Percentiles rank a stretch among this genome's conserved stretches.
Evolutionary conservation across 345 rosid species (phyloP).

Genomic region (Citrus sp.): DNA sequence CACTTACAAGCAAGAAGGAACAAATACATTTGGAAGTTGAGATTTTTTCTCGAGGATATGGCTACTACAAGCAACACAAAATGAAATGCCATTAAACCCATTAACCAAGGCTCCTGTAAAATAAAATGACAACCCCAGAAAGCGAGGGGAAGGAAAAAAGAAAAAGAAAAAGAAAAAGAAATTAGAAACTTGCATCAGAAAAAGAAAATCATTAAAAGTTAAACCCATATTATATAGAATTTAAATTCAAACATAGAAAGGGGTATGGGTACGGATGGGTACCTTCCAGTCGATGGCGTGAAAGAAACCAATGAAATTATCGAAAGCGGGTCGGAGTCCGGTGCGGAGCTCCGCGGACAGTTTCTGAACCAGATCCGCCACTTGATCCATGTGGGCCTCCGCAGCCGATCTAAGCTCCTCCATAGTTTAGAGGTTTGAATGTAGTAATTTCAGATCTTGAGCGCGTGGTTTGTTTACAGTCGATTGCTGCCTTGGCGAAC

Average conservation of each 20-base stretch:
- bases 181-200: neutral
- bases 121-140: neutral
- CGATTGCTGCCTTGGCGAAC: no score
- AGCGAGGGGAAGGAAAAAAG: neutral
- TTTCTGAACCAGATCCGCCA: slow-evolving; percentile 84
- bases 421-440: slow-evolving; percentile 27
- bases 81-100: slow-evolving; percentile 64
- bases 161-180: neutral
- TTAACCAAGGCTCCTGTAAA: slow-evolving; percentile 81
- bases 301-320: slow-evolving; percentile 73
- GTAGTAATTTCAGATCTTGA: neutral
- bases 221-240: neutral
- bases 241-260: neutral
- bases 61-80: slow-evolving; percentile 45
- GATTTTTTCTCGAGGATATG: slow-evolving; percentile 55
- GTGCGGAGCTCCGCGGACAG: slow-evolving; percentile 77
- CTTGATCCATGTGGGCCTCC: slow-evolving; percentile 72
- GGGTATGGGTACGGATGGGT: neutral
- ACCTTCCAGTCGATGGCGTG: slow-evolving; percentile 97
- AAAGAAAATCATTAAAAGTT: neutral
- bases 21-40: slow-evolving; percentile 80
- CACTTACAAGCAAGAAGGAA: slow-evolving; percentile 79
- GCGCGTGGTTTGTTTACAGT: neutral
- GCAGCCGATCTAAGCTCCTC: slow-evolving; percentile 67
- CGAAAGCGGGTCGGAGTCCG: slow-evolving; percentile 74